A percentile compares a stretch with the other conserved stretches of the same genome.
Evolutionary conservation across 139 green algal genomes (phyloP).

Genomic region (Haematococcus sp.): DNA sequence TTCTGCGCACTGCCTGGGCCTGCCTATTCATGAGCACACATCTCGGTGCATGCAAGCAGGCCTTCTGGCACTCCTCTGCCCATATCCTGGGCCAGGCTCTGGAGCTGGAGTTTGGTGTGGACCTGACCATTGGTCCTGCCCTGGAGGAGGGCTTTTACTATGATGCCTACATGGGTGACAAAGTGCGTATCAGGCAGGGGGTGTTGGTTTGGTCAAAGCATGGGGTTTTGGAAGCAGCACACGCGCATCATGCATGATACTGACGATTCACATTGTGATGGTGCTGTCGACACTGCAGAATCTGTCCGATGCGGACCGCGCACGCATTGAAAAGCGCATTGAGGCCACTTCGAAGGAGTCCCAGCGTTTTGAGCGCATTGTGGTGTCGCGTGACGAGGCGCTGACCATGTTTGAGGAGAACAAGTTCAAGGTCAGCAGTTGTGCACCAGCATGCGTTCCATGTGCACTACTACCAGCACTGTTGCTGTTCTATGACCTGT

Average conservation of each 20-base stretch:
- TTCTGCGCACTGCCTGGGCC: too few relatives aligned
- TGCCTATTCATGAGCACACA: too few relatives aligned
- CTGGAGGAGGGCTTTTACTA: slow-evolving; percentile 99
- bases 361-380: slow-evolving; percentile 90
- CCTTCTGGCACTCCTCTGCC: slow-evolving; percentile 94
- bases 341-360: slow-evolving; percentile 81
- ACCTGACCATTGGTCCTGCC: slow-evolving; percentile 94
- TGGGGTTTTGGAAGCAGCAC: too few relatives aligned
- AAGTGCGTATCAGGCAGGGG: too few relatives aligned
- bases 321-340: slow-evolving; percentile 76
- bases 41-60: slow-evolving; percentile 77
- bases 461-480: too few relatives aligned
- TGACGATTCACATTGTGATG: too few relatives aligned
- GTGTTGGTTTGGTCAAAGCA: not conserved
- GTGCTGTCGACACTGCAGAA: slow-evolving; percentile 33
- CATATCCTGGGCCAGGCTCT: slow-evolving; percentile 94
- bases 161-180: slow-evolving; percentile 92
- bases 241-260: too few relatives aligned
- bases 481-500: too few relatives aligned
- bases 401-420: slow-evolving; percentile 97
- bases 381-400: slow-evolving; percentile 88
- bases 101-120: slow-evolving; percentile 91
- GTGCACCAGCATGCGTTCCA: not conserved
- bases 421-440: slow-evolving; percentile 88
- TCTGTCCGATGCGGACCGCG: slow-evolving; percentile 72